Base-by-base conservation (phyloP, 805 yeast genomes). In the Yarrowia sp. region DNA sequence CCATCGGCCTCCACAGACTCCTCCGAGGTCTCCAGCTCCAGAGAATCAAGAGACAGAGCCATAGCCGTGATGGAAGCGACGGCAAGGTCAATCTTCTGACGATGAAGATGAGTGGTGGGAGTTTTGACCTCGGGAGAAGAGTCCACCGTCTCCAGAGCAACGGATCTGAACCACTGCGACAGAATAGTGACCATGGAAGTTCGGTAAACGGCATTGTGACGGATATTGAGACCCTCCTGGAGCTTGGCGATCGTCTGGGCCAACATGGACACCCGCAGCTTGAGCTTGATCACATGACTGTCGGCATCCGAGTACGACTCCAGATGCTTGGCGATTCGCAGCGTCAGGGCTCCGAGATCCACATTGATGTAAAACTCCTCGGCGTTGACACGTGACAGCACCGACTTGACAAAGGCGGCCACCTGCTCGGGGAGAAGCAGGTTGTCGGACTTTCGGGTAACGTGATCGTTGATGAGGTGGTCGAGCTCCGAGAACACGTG, bases 401-500 rank as follows among this genome's bases (percentile, higher is more conserved):
- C 72, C 12, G 72, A 42, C 24, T 70, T 72, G 20, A 73, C 52
- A 39, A 74, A 66, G 19, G 70, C 43, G 2, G 75, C 67, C 7
- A 70, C 63, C 55, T 73, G 76, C 53, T 55, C 60, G 33, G 67
- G 67, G 8, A 67, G 49, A 12, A 43, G 61, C 24, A 36, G 30
- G 30, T 49, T 49, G n/a, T 44, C 53, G 14, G 36, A 43, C 15
- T 33, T 52, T 14, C n/a, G 34, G 15, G 47, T 30, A 50, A 68
- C 44, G 20, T 71, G 65, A 2, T 50, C 42, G 40, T 71, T 71
- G 33, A 71, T 46, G 46, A 69, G 46, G 15, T 63, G 73, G 60
- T 76, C 79, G 46, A 88, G 73, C 67, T 82, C 82, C 8, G 78
- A 75, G 60, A 87, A 80, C 20, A 88, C 78, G 36, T 69, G 81